A percentile compares a stretch with the other conserved stretches of the same genome.
phyloP scores from a whole-genome alignment of 2,329 filamentous ascomycete species.

The Fusarium sp. region DNA sequence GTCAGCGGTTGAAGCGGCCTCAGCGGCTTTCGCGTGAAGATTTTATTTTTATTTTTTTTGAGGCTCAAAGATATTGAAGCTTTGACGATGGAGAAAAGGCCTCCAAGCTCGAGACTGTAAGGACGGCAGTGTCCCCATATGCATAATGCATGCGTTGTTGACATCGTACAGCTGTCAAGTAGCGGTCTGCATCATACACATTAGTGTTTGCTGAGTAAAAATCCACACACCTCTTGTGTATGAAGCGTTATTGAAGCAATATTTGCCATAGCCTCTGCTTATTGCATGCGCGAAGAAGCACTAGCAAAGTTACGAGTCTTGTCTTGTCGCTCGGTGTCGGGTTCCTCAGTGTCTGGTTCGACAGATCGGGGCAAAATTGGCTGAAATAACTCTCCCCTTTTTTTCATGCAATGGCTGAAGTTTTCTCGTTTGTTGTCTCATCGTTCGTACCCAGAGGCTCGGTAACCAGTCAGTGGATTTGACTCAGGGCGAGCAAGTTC shows the following conservation, averaged over 20 bases:
- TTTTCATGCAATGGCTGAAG: background rate
- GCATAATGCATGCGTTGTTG: constrained; percentile 40
- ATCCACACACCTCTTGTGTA: constrained; percentile 22
- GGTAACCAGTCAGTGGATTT: constrained; percentile 30
- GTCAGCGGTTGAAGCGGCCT: constrained; percentile 37
- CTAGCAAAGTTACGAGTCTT: constrained; percentile 5
- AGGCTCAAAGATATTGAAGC: constrained; percentile 21
- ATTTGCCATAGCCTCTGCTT: constrained; percentile 10
- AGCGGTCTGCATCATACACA: constrained; percentile 46
- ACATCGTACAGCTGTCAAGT: constrained; percentile 45
- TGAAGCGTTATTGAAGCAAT: constrained; percentile 4
- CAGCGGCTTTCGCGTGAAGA: constrained; percentile 13
- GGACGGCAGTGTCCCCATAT: constrained; percentile 24
- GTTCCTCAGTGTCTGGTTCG: constrained; percentile 1
- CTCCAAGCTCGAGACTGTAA: constrained; percentile 35
- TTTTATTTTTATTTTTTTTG: background rate
- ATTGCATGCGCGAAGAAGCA: constrained; percentile 26
- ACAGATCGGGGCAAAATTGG: constrained; percentile 10
- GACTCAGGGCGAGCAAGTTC: constrained; percentile 9
- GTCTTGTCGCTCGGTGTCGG: background rate
- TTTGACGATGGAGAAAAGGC: constrained; percentile 15
- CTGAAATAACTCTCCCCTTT: constrained; percentile 23
- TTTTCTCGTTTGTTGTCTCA: constrained; percentile 40
- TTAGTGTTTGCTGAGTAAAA: constrained; percentile 31
- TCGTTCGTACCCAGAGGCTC: constrained; percentile 9